Evolutionary conservation across 768 basidiomycete species (phyloP).

Genomic region (Pisolithus tinctorius): DNA sequence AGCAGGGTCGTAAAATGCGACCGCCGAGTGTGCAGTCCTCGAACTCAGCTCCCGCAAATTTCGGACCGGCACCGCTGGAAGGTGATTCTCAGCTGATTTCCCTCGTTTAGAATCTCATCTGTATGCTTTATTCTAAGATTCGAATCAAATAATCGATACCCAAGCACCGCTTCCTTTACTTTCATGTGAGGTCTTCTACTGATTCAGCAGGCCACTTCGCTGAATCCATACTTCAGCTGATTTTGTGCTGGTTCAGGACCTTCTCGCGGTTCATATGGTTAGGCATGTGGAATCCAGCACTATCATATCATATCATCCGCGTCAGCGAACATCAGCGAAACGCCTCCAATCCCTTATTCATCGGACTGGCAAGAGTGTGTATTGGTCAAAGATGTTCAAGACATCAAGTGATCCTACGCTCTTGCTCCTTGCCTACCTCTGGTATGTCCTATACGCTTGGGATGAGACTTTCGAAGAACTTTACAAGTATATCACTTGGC

Average conservation of each 20-base stretch:
- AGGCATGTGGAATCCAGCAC: slow-evolving; percentile 16
- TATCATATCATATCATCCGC: slow-evolving; percentile 27
- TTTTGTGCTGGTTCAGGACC: slow-evolving; percentile 32
- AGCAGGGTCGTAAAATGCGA: slow-evolving; percentile 18
- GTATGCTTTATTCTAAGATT: slow-evolving; percentile 4
- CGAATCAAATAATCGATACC: slow-evolving; percentile 39
- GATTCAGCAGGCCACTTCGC: not conserved
- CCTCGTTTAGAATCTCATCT: not conserved
- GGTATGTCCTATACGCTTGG: slow-evolving; percentile 60
- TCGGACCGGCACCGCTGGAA: not conserved
- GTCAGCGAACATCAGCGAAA: slow-evolving; percentile 13
- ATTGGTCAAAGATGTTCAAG: slow-evolving; percentile 23
- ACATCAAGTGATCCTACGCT: slow-evolving; percentile 44
- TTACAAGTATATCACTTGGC: slow-evolving; percentile 40
- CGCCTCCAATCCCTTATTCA: slow-evolving; percentile 23
- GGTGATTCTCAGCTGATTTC: not conserved
- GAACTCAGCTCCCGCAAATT: not conserved
- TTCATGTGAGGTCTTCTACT: slow-evolving; percentile 21
- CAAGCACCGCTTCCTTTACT: slow-evolving; percentile 38
- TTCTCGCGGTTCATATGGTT: slow-evolving; percentile 50
- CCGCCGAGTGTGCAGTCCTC: not conserved
- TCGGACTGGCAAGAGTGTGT: slow-evolving; percentile 27
- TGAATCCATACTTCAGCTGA: slow-evolving; percentile 9
- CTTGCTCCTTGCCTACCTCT: slow-evolving; percentile 44
- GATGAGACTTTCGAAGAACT: slow-evolving; percentile 51